Conservation (phyloP, 1,284 basidiomycete genomes). For the Naganishia sp. region DNA sequence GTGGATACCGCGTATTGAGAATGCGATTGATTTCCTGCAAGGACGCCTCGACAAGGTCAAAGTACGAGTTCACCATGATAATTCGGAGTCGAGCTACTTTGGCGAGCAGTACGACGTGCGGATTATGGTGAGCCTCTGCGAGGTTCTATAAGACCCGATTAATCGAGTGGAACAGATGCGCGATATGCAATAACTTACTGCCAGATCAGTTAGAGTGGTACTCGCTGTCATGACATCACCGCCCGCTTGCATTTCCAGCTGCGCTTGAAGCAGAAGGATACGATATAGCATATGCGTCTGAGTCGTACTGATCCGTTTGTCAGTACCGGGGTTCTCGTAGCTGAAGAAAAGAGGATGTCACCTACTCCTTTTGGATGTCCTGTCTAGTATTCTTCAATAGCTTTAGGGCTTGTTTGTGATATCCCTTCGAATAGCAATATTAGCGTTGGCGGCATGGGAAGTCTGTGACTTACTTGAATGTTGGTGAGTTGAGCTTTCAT, state of each 20-base stretch:
- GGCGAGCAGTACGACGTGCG: slow-evolving; percentile 21
- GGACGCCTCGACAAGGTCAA: slow-evolving; percentile 19
- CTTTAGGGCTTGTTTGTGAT: slow-evolving; percentile 26
- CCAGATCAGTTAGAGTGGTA: slow-evolving; percentile 22
- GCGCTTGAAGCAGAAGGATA: slow-evolving; percentile 18
- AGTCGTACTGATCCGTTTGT: background rate
- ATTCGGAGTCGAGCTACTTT: slow-evolving; percentile 22
- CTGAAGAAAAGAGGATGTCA: background rate
- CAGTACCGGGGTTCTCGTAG: background rate
- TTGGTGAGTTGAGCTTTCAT: slow-evolving; percentile 26
- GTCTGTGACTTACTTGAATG: slow-evolving; percentile 25
- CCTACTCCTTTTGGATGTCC: slow-evolving; percentile 31
- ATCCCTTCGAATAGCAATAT: background rate
- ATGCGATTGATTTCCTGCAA: slow-evolving; percentile 22
- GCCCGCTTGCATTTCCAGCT: slow-evolving; percentile 27
- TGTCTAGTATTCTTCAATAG: slow-evolving; percentile 18
- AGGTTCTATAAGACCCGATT: slow-evolving; percentile 1
- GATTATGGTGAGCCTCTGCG: slow-evolving; percentile 22
- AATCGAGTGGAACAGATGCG: background rate
- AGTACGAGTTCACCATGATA: slow-evolving; percentile 33
- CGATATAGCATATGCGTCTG: slow-evolving; percentile 29
- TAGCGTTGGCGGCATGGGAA: background rate
- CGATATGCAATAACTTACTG: slow-evolving; percentile 2
- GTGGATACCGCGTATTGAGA: slow-evolving; percentile 16
- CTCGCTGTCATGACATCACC: slow-evolving; percentile 25